Percentiles rank a stretch among this genome's conserved stretches.
Evolutionary conservation across 345 rosid genomes (phyloP).

Genomic region (Citrus cavaleriei): DNA sequence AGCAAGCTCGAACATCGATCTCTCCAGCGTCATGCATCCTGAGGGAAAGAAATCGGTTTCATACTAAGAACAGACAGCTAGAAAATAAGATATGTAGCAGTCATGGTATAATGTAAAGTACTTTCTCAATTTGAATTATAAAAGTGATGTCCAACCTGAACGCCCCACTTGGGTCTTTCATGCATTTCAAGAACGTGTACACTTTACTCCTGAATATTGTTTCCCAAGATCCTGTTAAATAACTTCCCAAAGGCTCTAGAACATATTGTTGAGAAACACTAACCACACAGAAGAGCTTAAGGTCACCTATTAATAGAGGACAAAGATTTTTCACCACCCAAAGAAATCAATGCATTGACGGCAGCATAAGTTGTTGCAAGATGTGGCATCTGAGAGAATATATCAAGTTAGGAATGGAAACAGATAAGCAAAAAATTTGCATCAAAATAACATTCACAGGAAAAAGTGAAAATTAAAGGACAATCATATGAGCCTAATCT

Average conservation of each 20-base stretch:
- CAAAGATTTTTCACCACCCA: constrained; percentile 73
- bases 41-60: neutral
- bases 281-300: constrained; percentile 16
- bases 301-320: constrained; percentile 78
- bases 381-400: constrained; percentile 76
- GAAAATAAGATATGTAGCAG: neutral
- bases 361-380: constrained; percentile 97
- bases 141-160: constrained; percentile 57
- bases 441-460: neutral
- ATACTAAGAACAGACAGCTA: neutral
- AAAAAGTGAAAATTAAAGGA: neutral
- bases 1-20: constrained; percentile 94
- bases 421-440: neutral
- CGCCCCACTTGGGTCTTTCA: constrained; percentile 80
- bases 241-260: constrained; percentile 2
- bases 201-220: constrained; percentile 53
- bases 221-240: constrained; percentile 23
- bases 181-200: constrained; percentile 51
- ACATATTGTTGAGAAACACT: neutral
- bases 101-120: constrained; percentile 3
- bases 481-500: neutral
- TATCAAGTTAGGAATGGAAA: constrained; percentile 6
- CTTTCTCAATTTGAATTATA: constrained; percentile 1
- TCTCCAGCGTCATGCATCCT: constrained; percentile 99
- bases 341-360: constrained; percentile 78